Evolutionary conservation across 208 protist species (phyloP).

Genomic region (Trypanosoma melophagium): DNA sequence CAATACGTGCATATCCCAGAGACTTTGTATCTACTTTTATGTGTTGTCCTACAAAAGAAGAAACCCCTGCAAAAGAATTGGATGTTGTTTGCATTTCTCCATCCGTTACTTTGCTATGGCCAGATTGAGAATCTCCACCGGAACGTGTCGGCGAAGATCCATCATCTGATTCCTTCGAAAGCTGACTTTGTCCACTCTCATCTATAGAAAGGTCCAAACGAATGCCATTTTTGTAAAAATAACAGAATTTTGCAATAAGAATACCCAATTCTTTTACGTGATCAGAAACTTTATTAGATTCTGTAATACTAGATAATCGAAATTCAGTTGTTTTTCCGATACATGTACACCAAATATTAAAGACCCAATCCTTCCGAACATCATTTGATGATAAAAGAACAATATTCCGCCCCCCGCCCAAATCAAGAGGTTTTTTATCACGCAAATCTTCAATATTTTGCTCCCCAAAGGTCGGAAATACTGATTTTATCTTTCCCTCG

Average conservation of each 20-base stretch:
- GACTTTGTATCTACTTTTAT: constrained; percentile 5
- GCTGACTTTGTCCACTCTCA: neutral
- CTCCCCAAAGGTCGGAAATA: constrained; percentile 13
- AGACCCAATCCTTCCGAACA: constrained; percentile 2
- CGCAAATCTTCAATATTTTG: constrained; percentile 1
- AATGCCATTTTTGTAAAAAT: constrained; percentile 11
- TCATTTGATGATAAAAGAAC: neutral
- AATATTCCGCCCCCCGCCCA: neutral
- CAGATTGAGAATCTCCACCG: neutral
- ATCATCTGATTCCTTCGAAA: neutral
- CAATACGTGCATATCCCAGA: constrained; percentile 47
- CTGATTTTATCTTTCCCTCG: constrained; percentile 13
- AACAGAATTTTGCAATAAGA: constrained; percentile 2
- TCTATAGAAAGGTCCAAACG: neutral
- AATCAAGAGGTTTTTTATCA: neutral
- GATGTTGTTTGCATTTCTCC: neutral
- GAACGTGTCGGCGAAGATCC: neutral
- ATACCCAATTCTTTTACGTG: constrained; percentile 10
- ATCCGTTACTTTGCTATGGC: neutral
- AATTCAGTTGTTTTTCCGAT: constrained; percentile 5
- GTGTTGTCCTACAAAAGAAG: neutral
- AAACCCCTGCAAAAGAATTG: neutral
- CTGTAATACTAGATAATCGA: neutral
- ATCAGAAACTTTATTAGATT: neutral
- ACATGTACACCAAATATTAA: constrained; percentile 24